Percentiles rank a stretch among this genome's conserved stretches.
These are phyloP conservation scores for Epichloe aotearoae DNA, from an alignment of 2,329 filamentous ascomycete genomes.

Conservation along the genomic window DNA sequence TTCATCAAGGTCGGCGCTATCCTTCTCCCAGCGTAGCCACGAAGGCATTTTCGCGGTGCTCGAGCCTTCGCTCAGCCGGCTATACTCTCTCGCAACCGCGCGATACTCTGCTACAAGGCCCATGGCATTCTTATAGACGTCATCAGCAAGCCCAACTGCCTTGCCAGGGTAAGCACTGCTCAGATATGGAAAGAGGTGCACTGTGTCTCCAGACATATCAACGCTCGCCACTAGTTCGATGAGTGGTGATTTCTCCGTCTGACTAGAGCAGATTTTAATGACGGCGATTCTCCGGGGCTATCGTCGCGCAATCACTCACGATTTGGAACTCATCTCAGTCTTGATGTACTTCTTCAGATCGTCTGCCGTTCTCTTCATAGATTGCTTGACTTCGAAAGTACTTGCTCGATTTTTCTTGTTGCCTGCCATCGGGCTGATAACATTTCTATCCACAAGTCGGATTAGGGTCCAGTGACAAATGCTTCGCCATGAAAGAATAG, in stretches of 20 bases:
- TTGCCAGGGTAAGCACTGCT: not conserved
- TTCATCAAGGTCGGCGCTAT: conserved; percentile 16
- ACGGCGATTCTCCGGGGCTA: not conserved
- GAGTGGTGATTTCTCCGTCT: not conserved
- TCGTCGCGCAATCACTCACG: conserved; percentile 3
- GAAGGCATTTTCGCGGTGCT: conserved; percentile 13
- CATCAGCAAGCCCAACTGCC: not conserved
- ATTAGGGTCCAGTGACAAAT: not conserved
- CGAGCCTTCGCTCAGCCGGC: conserved; percentile 9
- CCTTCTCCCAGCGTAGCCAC: conserved; percentile 20
- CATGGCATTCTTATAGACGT: not conserved
- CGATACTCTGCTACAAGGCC: conserved; percentile 10
- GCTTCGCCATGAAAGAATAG: not conserved
- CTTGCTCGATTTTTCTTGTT: not conserved
- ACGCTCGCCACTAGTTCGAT: not conserved
- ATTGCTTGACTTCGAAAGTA: conserved; percentile 1
- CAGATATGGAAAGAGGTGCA: not conserved
- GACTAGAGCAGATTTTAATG: not conserved
- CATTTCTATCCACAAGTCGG: not conserved
- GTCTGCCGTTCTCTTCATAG: not conserved
- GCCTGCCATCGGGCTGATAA: not conserved
- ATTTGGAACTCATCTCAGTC: not conserved
- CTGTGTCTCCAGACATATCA: not conserved
- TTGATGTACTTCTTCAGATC: conserved; percentile 3
- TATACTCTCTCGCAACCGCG: conserved; percentile 12